Evolutionary conservation across 2,329 filamentous ascomycete genomes (phyloP).

Genomic region (Sphaceloma murrayae): DNA sequence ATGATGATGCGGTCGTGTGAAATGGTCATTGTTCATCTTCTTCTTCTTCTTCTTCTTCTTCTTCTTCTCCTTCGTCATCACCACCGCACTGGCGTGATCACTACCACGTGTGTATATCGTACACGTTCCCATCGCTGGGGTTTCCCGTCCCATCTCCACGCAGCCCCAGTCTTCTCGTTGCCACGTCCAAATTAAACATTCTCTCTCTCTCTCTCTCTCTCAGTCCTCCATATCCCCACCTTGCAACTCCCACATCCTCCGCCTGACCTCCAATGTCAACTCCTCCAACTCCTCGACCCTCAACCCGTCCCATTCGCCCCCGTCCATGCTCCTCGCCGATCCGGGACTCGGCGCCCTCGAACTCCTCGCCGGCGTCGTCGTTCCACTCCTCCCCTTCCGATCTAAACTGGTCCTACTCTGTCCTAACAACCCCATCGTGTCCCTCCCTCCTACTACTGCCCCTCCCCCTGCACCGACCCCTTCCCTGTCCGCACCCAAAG

Average conservation of each 20-base stretch:
- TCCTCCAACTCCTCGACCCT: conserved; percentile 15
- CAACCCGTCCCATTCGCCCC: conserved; percentile 11
- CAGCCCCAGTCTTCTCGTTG: too few species aligned
- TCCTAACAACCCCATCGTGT: neutral
- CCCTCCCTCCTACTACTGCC: neutral
- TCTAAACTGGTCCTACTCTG: neutral
- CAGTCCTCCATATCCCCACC: conserved; percentile 11
- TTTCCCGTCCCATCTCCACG: too few species aligned
- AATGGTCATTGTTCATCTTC: too few species aligned
- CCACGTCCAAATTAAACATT: too few species aligned
- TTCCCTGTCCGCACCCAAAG: conserved; percentile 37
- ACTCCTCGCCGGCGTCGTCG: conserved; percentile 2
- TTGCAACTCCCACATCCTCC: conserved; percentile 16
- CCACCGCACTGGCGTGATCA: too few species aligned
- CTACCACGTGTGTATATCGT: too few species aligned
- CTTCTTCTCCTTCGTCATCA: too few species aligned
- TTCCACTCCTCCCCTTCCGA: neutral
- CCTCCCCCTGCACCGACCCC: neutral
- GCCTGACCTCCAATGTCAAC: conserved; percentile 14
- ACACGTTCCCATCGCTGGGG: too few species aligned
- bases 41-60: too few species aligned
- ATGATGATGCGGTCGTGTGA: too few species aligned
- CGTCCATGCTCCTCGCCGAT: neutral
- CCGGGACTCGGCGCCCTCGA: conserved; percentile 1
- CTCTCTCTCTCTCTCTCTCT: neutral